Base-by-base conservation (phyloP, 495 filamentous ascomycete genomes). In the Podospora pseudoanserina region DNA sequence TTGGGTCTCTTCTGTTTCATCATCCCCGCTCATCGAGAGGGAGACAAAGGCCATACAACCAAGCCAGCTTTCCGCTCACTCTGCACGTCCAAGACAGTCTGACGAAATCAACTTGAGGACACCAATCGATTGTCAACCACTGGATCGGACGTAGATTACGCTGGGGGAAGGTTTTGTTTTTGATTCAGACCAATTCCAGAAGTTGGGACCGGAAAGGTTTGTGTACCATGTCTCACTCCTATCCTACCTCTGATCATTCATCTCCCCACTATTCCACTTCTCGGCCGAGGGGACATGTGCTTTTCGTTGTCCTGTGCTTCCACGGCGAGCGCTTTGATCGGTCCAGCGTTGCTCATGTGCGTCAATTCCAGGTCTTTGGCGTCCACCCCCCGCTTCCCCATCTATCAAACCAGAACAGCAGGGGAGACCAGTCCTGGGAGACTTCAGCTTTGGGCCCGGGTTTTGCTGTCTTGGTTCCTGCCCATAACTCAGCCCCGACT, bases 1-100 rank as follows among this genome's bases (percentile, higher is more conserved):
- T 69, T 59, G 57, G 63, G 53, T 55, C 39, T 20, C 60, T 58
- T 49, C 39, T 18, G 39, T 49, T 16, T 49, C 39, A 49, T 11
- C 39, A 11, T 49, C 5, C 2, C 39, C 39, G 13, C 13, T 11
- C 39, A 49, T 16, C 39, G 39, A 49, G 39, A 49, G 39, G 39
- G 39, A 49, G 39, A 49, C 39, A 49, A 49, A 49, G 2, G 13
- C 39, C 13, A 49, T 49, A 49, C 39, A 5, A 49, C 39, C 39
- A 1, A 49, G 39, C 39, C 39, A 1, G 39, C 9, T 1, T 13
- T 16, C 15, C 39, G 39, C 15, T 62, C 44, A 44, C 30, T 16
- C 34, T 28, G 34, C 57, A 34, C 32, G 20, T 49, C 19, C 32
- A 39, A 58, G 54, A 49, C 39, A 49, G 13, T 13, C 39, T 49